Percentiles rank a stretch among this genome's conserved stretches.
Evolutionary conservation across 2,329 filamentous ascomycete species (phyloP).

Genomic region (Aspergillus sp.): DNA sequence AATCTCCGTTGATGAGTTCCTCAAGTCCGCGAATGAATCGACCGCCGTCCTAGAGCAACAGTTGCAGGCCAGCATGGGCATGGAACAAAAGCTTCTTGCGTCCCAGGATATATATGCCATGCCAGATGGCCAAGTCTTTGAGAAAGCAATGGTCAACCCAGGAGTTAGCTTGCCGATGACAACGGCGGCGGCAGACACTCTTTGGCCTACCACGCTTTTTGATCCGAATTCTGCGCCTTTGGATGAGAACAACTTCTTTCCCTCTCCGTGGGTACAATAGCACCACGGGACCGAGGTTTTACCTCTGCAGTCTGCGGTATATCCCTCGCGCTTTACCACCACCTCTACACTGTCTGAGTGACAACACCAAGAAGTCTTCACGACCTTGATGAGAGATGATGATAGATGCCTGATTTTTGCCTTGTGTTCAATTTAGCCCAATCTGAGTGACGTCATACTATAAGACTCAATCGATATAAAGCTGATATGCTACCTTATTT

Average conservation of each 20-base stretch:
- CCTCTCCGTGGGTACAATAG: conserved; percentile 38
- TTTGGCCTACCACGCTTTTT: conserved; percentile 40
- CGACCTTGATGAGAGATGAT: conserved; percentile 52
- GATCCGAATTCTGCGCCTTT: conserved; percentile 35
- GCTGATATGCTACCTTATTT: conserved; percentile 18
- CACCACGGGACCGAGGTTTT: conserved; percentile 8
- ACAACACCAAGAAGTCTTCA: conserved; percentile 36
- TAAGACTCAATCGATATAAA: conserved; percentile 39
- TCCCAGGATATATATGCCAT: conserved; percentile 36
- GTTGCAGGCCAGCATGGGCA: conserved; percentile 42
- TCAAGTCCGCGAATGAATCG: conserved; percentile 47
- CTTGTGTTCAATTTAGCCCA: conserved; percentile 39
- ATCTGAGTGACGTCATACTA: conserved; percentile 36
- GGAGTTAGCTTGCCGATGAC: conserved; percentile 27
- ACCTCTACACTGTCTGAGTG: conserved; percentile 44
- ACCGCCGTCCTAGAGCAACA: conserved; percentile 46
- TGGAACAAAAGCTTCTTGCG: conserved; percentile 39
- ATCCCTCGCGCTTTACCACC: conserved; percentile 41
- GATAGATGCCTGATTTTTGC: conserved; percentile 44
- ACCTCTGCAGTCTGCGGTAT: conserved; percentile 29
- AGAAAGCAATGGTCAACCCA: conserved; percentile 27
- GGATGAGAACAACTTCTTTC: conserved; percentile 37
- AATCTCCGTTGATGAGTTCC: conserved; percentile 50
- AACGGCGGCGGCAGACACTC: conserved; percentile 36
- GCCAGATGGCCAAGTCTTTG: conserved; percentile 28